These are phyloP conservation scores for Amanita subjunquillea DNA, from an alignment of 768 basidiomycete species.

Conservation along the genomic window DNA sequence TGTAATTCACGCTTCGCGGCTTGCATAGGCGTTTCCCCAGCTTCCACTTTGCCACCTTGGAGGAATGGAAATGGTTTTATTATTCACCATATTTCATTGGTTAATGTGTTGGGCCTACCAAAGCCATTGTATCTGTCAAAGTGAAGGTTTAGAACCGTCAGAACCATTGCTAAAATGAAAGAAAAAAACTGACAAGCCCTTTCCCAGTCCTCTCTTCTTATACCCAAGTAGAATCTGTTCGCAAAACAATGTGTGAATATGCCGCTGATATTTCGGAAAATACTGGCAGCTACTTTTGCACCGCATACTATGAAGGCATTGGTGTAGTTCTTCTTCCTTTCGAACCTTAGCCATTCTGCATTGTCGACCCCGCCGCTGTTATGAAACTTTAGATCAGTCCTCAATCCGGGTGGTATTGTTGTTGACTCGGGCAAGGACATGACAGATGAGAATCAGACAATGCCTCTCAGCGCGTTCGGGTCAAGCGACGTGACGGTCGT, in stretches of 20 bases:
- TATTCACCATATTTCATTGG: neutral
- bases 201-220: conserved; percentile 75
- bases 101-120: conserved; percentile 25
- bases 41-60: conserved; percentile 68
- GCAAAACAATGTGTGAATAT: conserved; percentile 1
- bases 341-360: conserved; percentile 34
- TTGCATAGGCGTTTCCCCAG: conserved; percentile 52
- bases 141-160: conserved; percentile 16
- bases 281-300: conserved; percentile 26
- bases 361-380: conserved; percentile 1
- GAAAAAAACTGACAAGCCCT: conserved; percentile 34
- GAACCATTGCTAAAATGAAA: conserved; percentile 1
- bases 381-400: conserved; percentile 18
- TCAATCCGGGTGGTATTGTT: conserved; percentile 34
- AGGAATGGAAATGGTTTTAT: neutral
- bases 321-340: conserved; percentile 43
- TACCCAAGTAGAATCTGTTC: conserved; percentile 57
- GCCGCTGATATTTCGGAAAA: neutral
- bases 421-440: conserved; percentile 2
- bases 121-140: conserved; percentile 66
- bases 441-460: neutral
- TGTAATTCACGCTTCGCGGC: conserved; percentile 73
- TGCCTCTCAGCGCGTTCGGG: no score
- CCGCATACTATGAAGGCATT: conserved; percentile 59
- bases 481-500: no score